Conservation (phyloP, 2,329 filamentous ascomycete species). For the Colletotrichum chlorophyti region DNA sequence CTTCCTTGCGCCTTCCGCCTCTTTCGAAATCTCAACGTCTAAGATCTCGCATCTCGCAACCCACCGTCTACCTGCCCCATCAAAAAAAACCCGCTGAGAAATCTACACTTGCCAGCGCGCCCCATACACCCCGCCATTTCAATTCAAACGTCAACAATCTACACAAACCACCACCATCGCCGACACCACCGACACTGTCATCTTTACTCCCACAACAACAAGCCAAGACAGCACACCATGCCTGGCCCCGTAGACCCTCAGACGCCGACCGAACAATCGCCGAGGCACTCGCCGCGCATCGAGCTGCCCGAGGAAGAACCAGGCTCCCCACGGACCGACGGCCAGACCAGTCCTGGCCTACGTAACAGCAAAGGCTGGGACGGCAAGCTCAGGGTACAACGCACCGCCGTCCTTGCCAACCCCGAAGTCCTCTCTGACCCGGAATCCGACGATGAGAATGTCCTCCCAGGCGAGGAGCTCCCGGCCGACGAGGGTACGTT, state of each 20-base stretch:
- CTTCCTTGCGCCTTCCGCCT: not conserved
- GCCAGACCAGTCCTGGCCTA: slow-evolving; percentile 53
- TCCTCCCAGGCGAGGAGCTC: slow-evolving; percentile 76
- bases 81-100: slow-evolving; percentile 23
- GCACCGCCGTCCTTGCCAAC: slow-evolving; percentile 73
- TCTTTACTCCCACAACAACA: not conserved
- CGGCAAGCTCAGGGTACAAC: slow-evolving; percentile 79
- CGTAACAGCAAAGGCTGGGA: slow-evolving; percentile 79
- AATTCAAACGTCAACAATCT: not conserved
- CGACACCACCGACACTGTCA: not conserved
- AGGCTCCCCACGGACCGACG: slow-evolving; percentile 45
- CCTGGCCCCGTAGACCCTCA: slow-evolving; percentile 46
- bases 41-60: not conserved
- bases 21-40: slow-evolving; percentile 1
- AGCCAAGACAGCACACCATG: slow-evolving; percentile 41
- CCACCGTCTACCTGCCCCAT: no score
- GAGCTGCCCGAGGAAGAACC: slow-evolving; percentile 53
- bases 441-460: slow-evolving; percentile 76
- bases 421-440: slow-evolving; percentile 84
- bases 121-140: not conserved
- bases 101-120: not conserved
- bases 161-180: not conserved
- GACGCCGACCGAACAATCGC: slow-evolving; percentile 39
- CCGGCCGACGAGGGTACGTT: slow-evolving; percentile 78
- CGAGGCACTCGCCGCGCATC: slow-evolving; percentile 47